Evolutionary conservation across 352 stramenopile species (phyloP), one percentile per base, ranked within the genome.

Genomic region (Thalassiosira oceanica): DNA sequence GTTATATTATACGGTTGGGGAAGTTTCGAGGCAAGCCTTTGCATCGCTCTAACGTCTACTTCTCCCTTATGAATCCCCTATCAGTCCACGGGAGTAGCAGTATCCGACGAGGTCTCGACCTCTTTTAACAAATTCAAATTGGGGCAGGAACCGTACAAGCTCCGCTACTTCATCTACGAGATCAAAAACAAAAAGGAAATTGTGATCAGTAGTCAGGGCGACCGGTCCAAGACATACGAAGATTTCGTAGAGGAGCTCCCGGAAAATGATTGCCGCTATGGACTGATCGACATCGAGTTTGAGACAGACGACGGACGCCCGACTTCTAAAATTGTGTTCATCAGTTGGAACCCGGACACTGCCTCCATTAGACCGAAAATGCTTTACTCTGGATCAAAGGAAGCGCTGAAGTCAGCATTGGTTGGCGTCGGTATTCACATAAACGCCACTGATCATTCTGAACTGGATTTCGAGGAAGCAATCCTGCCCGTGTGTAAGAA

Each of bases 71-170:
- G 8, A 37, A n/a, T 37, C 31, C 7, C 31, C 31, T 8, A 37
- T 37, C 41, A 98, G 94, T 93, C 93, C 36, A 97, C 93, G 58
- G 94, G 93, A 83, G 94, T 98, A 54, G 83, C 84, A 89, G 92
- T 97, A 62, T 77, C 92, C 79, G 93, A 97, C 69, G 92, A 96
- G 42, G 93, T 97, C 54, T 86, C 94, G 61, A 92, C 77, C 51
- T 88, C 96, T 78, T 97, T 98, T 83, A 92, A 96, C 61, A 87
- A 94, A 66, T 98, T 98, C 81, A 98, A 98, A 85, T 86, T 98
- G 18, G 93, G 96, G 83, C 84, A 91, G 58, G 90, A 91, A 50
- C 91, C 91, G 51, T 83, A 94, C 80, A 95, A 97, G 73, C 93
- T 89, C 77, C 92, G 93, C 61, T 97, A 97, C 91, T 96, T 97